A percentile compares a stretch with the other conserved stretches of the same genome.
These are phyloP conservation scores for Annulohypoxylon stygium DNA, from an alignment of 495 filamentous ascomycete genomes.

Conservation along the genomic window DNA sequence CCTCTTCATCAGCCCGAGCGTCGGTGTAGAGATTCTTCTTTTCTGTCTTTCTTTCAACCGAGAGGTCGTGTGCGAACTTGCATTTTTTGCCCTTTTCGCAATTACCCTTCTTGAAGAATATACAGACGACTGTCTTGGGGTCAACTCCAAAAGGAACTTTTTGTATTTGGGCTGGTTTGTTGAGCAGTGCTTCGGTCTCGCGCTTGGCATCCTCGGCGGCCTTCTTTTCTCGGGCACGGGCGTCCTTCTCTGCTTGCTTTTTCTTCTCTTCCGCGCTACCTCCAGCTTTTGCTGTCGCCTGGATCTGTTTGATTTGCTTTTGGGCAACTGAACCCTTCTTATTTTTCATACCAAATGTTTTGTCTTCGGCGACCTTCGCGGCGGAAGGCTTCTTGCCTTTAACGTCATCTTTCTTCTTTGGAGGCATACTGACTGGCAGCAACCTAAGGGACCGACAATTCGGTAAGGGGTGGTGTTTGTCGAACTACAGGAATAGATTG, in stretches of 20 bases:
- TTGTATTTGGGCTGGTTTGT: slow-evolving; percentile 94
- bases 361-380: slow-evolving; percentile 83
- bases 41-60: slow-evolving; percentile 87
- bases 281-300: slow-evolving; percentile 75
- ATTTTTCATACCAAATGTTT: slow-evolving; percentile 99
- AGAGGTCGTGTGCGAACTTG: slow-evolving; percentile 95
- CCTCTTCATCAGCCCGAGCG: slow-evolving; percentile 77
- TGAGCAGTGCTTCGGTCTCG: slow-evolving; percentile 83
- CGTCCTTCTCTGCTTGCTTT: slow-evolving; percentile 90
- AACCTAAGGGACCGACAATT: not conserved
- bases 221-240: slow-evolving; percentile 83
- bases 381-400: slow-evolving; percentile 73
- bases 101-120: slow-evolving; percentile 94
- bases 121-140: slow-evolving; percentile 96
- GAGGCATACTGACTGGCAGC: slow-evolving; percentile 78
- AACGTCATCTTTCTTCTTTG: slow-evolving; percentile 82
- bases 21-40: slow-evolving; percentile 96
- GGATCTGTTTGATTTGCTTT: slow-evolving; percentile 85
- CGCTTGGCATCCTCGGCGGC: slow-evolving; percentile 84
- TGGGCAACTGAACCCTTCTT: slow-evolving; percentile 95
- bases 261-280: slow-evolving; percentile 86
- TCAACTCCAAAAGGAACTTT: slow-evolving; percentile 98
- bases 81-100: slow-evolving; percentile 98
- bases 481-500: not conserved
- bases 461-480: not conserved